A percentile compares a stretch with the other conserved stretches of the same genome.
These are phyloP conservation scores for Eucommia ulmoides DNA, from an alignment of 257 asterid genomes.

Conservation along the genomic window DNA sequence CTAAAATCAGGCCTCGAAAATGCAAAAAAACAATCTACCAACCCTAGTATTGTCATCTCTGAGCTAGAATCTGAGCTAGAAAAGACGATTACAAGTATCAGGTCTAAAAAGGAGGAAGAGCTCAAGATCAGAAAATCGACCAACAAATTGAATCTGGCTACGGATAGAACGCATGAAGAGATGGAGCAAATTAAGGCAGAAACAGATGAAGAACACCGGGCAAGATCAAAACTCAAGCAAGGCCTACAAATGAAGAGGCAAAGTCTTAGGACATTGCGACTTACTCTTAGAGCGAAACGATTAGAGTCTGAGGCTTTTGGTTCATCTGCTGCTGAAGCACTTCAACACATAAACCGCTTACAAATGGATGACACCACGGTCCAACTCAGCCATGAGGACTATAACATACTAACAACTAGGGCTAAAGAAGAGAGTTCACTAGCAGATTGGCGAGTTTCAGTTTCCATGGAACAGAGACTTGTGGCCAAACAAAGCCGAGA, in stretches of 20 bases:
- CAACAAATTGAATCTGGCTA: constrained; percentile 20
- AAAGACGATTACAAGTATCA: constrained; percentile 16
- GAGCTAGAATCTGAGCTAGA: constrained; percentile 34
- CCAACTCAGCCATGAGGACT: constrained; percentile 30
- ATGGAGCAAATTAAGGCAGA: constrained; percentile 29
- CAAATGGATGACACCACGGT: constrained; percentile 14
- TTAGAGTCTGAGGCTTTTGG: constrained; percentile 36
- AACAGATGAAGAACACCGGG: constrained; percentile 30
- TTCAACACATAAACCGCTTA: constrained; percentile 15
- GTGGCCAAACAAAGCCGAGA: constrained; percentile 38
- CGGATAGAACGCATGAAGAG: constrained; percentile 29
- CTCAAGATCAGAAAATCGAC: constrained; percentile 12
- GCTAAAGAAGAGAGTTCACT: constrained; percentile 25
- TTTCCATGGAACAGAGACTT: constrained; percentile 26
- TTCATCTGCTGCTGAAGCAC: constrained; percentile 38
- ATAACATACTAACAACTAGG: constrained; percentile 18
- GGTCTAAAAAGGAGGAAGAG: constrained; percentile 36
- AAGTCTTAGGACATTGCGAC: constrained; percentile 37
- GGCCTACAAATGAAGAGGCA: constrained; percentile 31
- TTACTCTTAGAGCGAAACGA: constrained; percentile 30
- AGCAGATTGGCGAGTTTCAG: constrained; percentile 31
- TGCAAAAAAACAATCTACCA: constrained; percentile 13
- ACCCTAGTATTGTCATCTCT: constrained; percentile 11
- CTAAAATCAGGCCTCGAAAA: constrained; percentile 30
- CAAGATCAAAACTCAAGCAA: constrained; percentile 22